Conservation (phyloP, 352 stramenopile species). For the Aphanomyces cochlioides region DNA sequence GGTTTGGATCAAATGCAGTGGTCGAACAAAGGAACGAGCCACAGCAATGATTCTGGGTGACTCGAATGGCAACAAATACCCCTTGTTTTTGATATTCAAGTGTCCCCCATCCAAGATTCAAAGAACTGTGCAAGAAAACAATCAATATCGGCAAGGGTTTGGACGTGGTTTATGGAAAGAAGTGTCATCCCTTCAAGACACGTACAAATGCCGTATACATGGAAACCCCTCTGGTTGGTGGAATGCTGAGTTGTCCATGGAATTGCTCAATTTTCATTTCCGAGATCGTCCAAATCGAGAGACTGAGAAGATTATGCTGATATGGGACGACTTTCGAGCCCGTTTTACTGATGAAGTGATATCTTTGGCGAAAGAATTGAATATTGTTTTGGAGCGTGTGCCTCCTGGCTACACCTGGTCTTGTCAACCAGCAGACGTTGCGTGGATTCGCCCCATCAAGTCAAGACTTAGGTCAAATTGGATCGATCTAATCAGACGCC, state of each 20-base stretch:
- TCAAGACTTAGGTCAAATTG: no score
- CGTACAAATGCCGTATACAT: constrained; percentile 27
- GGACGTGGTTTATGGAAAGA: constrained; percentile 32
- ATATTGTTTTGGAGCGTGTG: constrained; percentile 34
- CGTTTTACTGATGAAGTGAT: constrained; percentile 31
- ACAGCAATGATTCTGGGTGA: constrained; percentile 37
- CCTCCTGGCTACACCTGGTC: constrained; percentile 33
- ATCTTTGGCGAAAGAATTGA: constrained; percentile 29
- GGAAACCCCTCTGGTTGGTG: constrained; percentile 35
- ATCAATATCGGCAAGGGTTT: constrained; percentile 25
- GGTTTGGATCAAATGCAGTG: constrained; percentile 32
- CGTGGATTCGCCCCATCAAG: no score
- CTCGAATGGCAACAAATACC: constrained; percentile 35
- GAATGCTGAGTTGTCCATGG: constrained; percentile 32
- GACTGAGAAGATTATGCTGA: constrained; percentile 32
- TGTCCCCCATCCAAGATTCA: background rate
- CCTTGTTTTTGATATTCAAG: constrained; percentile 39
- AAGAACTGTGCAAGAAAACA: background rate
- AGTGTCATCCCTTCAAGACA: constrained; percentile 19
- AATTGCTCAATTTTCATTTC: constrained; percentile 39
- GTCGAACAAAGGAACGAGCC: constrained; percentile 35
- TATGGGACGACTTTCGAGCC: constrained; percentile 37
- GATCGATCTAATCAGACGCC: no score
- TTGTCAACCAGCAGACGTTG: constrained; percentile 34
- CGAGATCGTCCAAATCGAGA: constrained; percentile 21